phyloP scores from a whole-genome alignment of 73 alveolate genomes.

The Paramecium biaurelia region DNA sequence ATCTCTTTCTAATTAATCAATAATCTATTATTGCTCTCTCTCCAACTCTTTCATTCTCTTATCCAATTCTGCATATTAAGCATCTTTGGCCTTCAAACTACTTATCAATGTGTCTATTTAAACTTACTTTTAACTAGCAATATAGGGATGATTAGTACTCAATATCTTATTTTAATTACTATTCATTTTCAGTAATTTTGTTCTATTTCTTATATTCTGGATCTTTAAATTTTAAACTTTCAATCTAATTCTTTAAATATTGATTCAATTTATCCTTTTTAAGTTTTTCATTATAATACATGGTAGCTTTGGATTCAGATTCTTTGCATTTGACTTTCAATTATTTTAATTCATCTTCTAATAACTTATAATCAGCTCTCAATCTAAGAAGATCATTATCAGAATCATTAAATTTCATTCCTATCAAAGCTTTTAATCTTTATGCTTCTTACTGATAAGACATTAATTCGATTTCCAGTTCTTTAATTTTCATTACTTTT shows the following conservation, averaged over 20 bases:
- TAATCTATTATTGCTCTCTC: background rate
- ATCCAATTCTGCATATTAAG: conserved; percentile 10
- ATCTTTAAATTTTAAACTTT: conserved; percentile 21
- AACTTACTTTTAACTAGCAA: background rate
- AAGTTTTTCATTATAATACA: conserved; percentile 20
- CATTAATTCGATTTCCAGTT: conserved; percentile 34
- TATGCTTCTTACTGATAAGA: conserved; percentile 8
- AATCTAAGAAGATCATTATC: background rate
- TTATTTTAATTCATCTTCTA: background rate
- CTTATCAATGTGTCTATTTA: conserved; percentile 10
- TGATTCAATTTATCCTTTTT: conserved; percentile 31
- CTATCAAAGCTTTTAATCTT: background rate
- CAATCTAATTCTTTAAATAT: background rate
- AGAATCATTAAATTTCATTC: background rate
- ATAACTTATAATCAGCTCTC: background rate
- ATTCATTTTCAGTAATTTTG: conserved; percentile 37
- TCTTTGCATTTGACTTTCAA: conserved; percentile 30
- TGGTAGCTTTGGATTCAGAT: conserved; percentile 45
- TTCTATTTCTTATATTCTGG: conserved; percentile 23
- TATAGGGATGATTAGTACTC: background rate
- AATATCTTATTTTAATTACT: background rate
- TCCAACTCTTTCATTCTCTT: conserved; percentile 13
- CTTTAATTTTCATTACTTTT: conserved; percentile 7
- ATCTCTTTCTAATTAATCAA: conserved; percentile 31
- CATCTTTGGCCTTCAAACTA: background rate